Conservation (phyloP, 179 eudicot species). For the Amaranthus tricolor region DNA sequence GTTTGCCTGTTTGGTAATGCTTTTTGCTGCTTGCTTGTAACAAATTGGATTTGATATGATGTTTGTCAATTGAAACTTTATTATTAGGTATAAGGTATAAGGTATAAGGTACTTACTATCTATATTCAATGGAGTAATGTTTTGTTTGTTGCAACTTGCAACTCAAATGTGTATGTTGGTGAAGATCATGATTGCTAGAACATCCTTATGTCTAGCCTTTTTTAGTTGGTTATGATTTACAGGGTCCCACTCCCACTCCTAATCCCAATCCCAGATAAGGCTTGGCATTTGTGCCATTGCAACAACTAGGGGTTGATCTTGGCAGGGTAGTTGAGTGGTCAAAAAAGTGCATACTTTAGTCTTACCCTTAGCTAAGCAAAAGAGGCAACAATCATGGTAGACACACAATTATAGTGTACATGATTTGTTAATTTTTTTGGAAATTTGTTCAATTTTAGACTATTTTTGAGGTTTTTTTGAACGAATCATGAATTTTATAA, state of each 20-base stretch:
- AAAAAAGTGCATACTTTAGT: too few species aligned
- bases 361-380: too few species aligned
- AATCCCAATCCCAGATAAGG: constrained; percentile 6
- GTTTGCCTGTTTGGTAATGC: constrained; percentile 19
- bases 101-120: neutral
- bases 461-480: too few species aligned
- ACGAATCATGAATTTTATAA: too few species aligned
- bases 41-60: constrained; percentile 18
- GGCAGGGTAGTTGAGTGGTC: too few species aligned
- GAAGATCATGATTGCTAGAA: constrained; percentile 23
- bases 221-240: constrained; percentile 18
- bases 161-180: neutral
- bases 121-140: neutral
- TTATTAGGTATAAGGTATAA: neutral
- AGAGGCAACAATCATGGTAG: too few species aligned
- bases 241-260: constrained; percentile 8
- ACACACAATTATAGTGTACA: too few species aligned
- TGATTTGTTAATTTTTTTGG: too few species aligned
- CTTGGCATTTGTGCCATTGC: neutral
- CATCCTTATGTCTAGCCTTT: constrained; percentile 1
- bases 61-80: constrained; percentile 15
- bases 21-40: constrained; percentile 17
- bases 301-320: neutral
- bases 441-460: too few species aligned
- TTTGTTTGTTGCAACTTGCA: constrained; percentile 11